Percentiles rank a stretch among this genome's conserved stretches.
Evolutionary conservation across 257 asterid genomes (phyloP).

Genomic region (Solanum pimpinellifolium): DNA sequence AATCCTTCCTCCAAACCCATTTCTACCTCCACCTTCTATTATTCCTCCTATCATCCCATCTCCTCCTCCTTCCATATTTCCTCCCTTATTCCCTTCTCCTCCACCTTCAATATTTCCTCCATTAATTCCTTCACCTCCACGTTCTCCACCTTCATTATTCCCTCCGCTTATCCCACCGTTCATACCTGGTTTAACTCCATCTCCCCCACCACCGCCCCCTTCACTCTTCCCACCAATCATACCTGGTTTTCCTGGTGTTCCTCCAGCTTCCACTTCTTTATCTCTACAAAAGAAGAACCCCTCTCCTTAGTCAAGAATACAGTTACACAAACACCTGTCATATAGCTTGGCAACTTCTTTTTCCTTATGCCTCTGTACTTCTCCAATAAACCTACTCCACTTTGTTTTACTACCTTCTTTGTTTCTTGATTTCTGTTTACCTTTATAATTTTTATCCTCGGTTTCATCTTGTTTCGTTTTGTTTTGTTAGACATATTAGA

Average conservation of each 20-base stretch:
- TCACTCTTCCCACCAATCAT: slow-evolving; percentile 31
- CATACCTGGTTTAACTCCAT: slow-evolving; percentile 41
- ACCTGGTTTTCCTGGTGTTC: slow-evolving; percentile 34
- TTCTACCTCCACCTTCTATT: slow-evolving; percentile 31
- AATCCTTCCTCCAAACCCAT: slow-evolving; percentile 31
- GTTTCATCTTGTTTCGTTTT: neutral
- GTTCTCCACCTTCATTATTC: slow-evolving; percentile 8
- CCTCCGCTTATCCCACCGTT: slow-evolving; percentile 22
- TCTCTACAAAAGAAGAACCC: slow-evolving; percentile 12
- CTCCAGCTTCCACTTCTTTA: slow-evolving; percentile 27
- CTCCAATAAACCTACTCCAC: neutral
- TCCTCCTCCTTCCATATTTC: slow-evolving; percentile 29
- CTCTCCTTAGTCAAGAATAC: neutral
- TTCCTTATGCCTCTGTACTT: neutral
- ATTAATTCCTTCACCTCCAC: slow-evolving; percentile 31
- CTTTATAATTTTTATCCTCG: neutral
- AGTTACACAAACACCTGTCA: neutral
- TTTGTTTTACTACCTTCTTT: neutral
- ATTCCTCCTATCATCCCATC: slow-evolving; percentile 35
- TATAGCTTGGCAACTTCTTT: neutral
- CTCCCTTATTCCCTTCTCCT: slow-evolving; percentile 37
- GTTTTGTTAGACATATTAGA: neutral
- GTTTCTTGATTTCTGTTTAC: neutral
- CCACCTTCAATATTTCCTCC: slow-evolving; percentile 54
- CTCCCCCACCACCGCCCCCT: slow-evolving; percentile 40